A percentile compares a stretch with the other conserved stretches of the same genome.
phyloP scores from a whole-genome alignment of 495 filamentous ascomycete genomes.

The Penicillium herquei region DNA sequence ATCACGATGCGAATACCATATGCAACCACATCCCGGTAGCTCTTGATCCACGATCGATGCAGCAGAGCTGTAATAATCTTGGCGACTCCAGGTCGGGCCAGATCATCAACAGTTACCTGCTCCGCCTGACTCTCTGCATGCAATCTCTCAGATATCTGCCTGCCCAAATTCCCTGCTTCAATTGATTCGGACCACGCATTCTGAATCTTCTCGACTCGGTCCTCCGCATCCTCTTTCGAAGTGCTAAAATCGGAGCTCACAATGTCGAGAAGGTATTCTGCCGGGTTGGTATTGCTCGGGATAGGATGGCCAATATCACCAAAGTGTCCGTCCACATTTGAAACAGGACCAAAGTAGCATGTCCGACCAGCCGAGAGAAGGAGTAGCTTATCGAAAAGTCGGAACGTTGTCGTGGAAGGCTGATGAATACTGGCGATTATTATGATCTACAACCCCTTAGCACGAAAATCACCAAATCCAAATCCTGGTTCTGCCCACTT shows the following conservation, averaged over 20 bases:
- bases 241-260: conserved; percentile 70
- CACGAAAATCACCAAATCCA: no score
- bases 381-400: conserved; percentile 74
- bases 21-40: conserved; percentile 74
- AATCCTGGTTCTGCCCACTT: conserved; percentile 11
- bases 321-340: conserved; percentile 56
- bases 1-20: conserved; percentile 81
- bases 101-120: conserved; percentile 15
- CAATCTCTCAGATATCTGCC: conserved; percentile 12
- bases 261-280: conserved; percentile 72
- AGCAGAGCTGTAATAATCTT: conserved; percentile 53
- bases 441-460: conserved; percentile 45
- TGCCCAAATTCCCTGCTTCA: conserved; percentile 8
- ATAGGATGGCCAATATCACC: conserved; percentile 54
- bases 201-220: conserved; percentile 30
- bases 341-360: conserved; percentile 66
- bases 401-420: conserved; percentile 72
- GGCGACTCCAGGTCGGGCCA: conserved; percentile 21
- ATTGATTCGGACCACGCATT: conserved; percentile 28
- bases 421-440: conserved; percentile 82
- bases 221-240: conserved; percentile 38
- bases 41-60: conserved; percentile 74
- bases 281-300: conserved; percentile 69
- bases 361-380: conserved; percentile 67
- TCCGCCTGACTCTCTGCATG: conserved; percentile 14